Evolutionary conservation across 2,329 filamentous ascomycete species (phyloP).

Genomic region (Penicillium nordicum): DNA sequence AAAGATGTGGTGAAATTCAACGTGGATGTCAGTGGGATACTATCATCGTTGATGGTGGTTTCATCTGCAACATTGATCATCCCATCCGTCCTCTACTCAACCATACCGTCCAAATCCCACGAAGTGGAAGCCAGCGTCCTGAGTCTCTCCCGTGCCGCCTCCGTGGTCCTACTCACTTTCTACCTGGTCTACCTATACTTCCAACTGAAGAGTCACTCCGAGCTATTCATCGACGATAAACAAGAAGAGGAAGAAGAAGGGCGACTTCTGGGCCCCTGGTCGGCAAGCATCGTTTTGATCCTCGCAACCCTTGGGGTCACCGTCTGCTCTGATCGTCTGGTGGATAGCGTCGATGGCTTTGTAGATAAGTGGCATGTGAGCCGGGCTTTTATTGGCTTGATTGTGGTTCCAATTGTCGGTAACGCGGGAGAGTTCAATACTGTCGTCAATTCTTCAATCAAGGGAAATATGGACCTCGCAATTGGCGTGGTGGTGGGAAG

Average conservation of each 20-base stretch:
- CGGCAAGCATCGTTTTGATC: slow-evolving; percentile 18
- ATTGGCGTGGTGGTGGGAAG: slow-evolving; percentile 55
- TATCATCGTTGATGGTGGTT: slow-evolving; percentile 70
- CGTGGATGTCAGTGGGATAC: slow-evolving; percentile 78
- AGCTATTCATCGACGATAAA: slow-evolving; percentile 16
- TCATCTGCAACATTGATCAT: slow-evolving; percentile 75
- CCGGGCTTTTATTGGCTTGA: slow-evolving; percentile 57
- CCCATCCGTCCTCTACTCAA: slow-evolving; percentile 44
- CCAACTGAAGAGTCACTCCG: slow-evolving; percentile 42
- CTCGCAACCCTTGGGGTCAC: slow-evolving; percentile 19
- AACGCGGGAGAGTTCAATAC: slow-evolving; percentile 58
- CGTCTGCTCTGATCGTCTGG: slow-evolving; percentile 39
- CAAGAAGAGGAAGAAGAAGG: slow-evolving; percentile 14
- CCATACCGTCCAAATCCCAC: slow-evolving; percentile 5
- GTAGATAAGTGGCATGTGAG: slow-evolving; percentile 51
- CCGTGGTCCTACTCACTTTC: slow-evolving; percentile 53
- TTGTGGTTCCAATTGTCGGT: slow-evolving; percentile 56
- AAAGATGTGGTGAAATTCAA: slow-evolving; percentile 78
- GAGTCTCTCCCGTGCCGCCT: slow-evolving; percentile 49
- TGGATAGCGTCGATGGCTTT: slow-evolving; percentile 54
- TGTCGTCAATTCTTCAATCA: slow-evolving; percentile 53
- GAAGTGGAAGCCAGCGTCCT: slow-evolving; percentile 13
- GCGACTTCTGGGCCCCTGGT: slow-evolving; percentile 9
- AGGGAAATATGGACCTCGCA: slow-evolving; percentile 57
- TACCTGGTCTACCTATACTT: slow-evolving; percentile 56